phyloP scores from a whole-genome alignment of 768 basidiomycete species.

The Gautieria morchelliformis region DNA sequence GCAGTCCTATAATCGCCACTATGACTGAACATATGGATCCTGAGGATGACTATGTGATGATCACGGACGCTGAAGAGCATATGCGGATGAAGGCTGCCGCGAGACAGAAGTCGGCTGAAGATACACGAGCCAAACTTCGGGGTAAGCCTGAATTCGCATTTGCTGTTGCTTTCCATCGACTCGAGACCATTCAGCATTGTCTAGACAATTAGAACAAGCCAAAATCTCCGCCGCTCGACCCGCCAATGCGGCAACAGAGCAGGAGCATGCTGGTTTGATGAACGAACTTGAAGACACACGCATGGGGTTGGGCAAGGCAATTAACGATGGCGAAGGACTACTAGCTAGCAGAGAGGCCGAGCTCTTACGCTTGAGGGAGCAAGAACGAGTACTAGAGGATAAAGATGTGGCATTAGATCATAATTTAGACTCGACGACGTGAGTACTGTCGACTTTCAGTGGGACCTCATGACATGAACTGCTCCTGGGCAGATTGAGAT shows the following conservation, averaged over 20 bases:
- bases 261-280: slow-evolving; percentile 47
- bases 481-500: slow-evolving; percentile 39
- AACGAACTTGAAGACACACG: slow-evolving; percentile 58
- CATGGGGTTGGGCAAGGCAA: slow-evolving; percentile 61
- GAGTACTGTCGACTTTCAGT: slow-evolving; percentile 5
- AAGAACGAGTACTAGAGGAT: slow-evolving; percentile 47
- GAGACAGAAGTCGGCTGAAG: slow-evolving; percentile 59
- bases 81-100: slow-evolving; percentile 47
- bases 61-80: slow-evolving; percentile 63
- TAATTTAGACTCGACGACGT: slow-evolving; percentile 63
- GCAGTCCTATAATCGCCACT: slow-evolving; percentile 10
- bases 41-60: slow-evolving; percentile 69
- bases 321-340: slow-evolving; percentile 60
- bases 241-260: slow-evolving; percentile 54
- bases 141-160: slow-evolving; percentile 26
- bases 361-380: slow-evolving; percentile 57
- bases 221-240: slow-evolving; percentile 64
- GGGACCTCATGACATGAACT: background rate
- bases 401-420: slow-evolving; percentile 69
- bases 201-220: slow-evolving; percentile 57
- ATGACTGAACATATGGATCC: slow-evolving; percentile 70
- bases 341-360: slow-evolving; percentile 63
- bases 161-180: background rate
- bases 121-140: slow-evolving; percentile 55
- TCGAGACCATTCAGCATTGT: slow-evolving; percentile 37